Conservation (phyloP, 129 eudicot genomes). For the Calendula officinalis region DNA sequence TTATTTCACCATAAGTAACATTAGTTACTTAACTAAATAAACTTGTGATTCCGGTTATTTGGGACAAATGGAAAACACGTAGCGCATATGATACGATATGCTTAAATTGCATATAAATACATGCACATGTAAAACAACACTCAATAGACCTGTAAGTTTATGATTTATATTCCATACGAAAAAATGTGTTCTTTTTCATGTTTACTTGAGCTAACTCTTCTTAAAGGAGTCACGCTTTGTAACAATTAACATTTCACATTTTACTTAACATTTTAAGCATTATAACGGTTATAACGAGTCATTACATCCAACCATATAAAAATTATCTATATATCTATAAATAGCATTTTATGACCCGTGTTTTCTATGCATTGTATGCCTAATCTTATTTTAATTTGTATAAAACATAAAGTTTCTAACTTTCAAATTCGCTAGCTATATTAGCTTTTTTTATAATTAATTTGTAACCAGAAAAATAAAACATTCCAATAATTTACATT, state of each 20-base stretch:
- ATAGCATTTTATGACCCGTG: not conserved
- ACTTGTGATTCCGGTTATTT: not conserved
- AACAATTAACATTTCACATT: not conserved
- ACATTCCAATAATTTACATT: no score
- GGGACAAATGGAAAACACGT: slow-evolving; percentile 6
- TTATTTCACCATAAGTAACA: not conserved
- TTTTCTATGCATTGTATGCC: not conserved
- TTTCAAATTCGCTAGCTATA: not conserved
- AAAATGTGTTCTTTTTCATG: slow-evolving; percentile 7
- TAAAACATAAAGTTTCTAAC: not conserved
- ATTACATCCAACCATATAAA: not conserved
- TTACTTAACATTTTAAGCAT: not conserved
- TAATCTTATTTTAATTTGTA: not conserved
- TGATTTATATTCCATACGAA: not conserved
- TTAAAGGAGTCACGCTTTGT: slow-evolving; percentile 27
- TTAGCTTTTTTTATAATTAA: not conserved
- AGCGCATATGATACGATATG: not conserved
- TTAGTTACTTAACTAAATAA: not conserved
- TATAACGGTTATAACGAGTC: slow-evolving; percentile 13
- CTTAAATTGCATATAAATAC: no score
- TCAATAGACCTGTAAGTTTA: not conserved
- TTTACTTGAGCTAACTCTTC: slow-evolving; percentile 1
- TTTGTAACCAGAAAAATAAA: not conserved
- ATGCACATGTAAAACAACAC: not conserved
- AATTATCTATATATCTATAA: not conserved